phyloP scores from a whole-genome alignment of 1,284 basidiomycete species.

The Cutaneotrichosporon curvatum region DNA sequence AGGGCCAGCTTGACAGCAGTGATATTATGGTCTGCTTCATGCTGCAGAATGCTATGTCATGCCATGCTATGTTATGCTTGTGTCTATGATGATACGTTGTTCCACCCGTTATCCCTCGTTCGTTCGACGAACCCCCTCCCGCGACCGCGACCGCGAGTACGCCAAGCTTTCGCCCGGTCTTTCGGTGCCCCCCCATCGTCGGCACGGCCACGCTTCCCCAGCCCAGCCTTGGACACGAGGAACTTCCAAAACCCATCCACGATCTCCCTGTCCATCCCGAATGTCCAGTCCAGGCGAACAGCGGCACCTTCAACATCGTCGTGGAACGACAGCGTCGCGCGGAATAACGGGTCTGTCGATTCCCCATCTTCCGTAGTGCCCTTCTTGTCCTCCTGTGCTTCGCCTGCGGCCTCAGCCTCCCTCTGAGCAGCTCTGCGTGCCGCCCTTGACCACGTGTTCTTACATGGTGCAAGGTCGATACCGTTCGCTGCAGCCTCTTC shows the following conservation, averaged over 20 bases:
- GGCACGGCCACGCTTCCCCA: constrained; percentile 15
- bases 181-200: not conserved
- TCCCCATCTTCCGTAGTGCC: too few relatives aligned
- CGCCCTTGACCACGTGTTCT: constrained; percentile 67
- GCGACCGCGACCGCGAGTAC: not conserved
- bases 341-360: constrained; percentile 26
- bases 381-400: not conserved
- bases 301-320: constrained; percentile 1
- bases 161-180: not conserved
- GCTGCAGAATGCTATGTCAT: too few relatives aligned
- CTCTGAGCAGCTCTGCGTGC: constrained; percentile 49
- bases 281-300: constrained; percentile 57
- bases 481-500: not conserved
- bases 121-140: not conserved
- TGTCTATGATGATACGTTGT: not conserved
- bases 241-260: constrained; percentile 66
- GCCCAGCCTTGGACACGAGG: constrained; percentile 48
- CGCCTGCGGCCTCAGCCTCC: not conserved
- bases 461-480: constrained; percentile 48
- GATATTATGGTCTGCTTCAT: too few relatives aligned
- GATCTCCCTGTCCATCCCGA: constrained; percentile 55
- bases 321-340: constrained; percentile 11
- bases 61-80: not conserved
- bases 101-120: constrained; percentile 4
- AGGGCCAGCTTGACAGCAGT: too few relatives aligned